Conservation (phyloP, 2,329 filamentous ascomycete species). For the Biscogniauxia marginata region DNA sequence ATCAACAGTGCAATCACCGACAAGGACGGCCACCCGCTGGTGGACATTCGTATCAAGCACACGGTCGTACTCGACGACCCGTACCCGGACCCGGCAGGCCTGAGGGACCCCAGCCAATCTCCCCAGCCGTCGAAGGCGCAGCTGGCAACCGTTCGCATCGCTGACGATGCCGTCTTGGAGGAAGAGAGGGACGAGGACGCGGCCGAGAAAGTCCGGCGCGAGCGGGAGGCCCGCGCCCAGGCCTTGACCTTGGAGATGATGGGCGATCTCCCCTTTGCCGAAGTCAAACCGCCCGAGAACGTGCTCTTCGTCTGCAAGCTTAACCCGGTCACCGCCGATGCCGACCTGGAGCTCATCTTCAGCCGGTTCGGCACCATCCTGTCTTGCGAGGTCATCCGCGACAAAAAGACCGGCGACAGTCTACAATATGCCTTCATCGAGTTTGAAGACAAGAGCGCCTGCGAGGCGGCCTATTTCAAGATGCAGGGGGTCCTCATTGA, state of each 20-base stretch:
- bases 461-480: constrained; percentile 95
- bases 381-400: constrained; percentile 93
- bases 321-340: constrained; percentile 92
- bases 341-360: constrained; percentile 94
- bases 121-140: constrained; percentile 82
- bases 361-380: constrained; percentile 93
- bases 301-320: constrained; percentile 98
- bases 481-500: constrained; percentile 98
- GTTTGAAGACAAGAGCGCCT: constrained; percentile 87
- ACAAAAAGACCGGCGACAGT: constrained; percentile 90
- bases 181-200: constrained; percentile 73
- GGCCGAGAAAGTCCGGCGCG: constrained; percentile 74
- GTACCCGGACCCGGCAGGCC: constrained; percentile 74
- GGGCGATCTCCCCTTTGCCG: constrained; percentile 93
- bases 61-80: constrained; percentile 91
- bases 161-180: constrained; percentile 80
- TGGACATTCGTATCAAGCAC: constrained; percentile 93
- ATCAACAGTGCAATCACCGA: constrained; percentile 90
- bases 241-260: constrained; percentile 97
- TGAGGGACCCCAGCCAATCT: constrained; percentile 75
- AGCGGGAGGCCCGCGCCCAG: constrained; percentile 89
- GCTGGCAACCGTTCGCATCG: constrained; percentile 86
- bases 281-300: constrained; percentile 96
- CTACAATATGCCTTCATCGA: constrained; percentile 98
- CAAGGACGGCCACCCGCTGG: constrained; percentile 79